phyloP scores from a whole-genome alignment of 2,329 filamentous ascomycete species.

The Alternaria solani region DNA sequence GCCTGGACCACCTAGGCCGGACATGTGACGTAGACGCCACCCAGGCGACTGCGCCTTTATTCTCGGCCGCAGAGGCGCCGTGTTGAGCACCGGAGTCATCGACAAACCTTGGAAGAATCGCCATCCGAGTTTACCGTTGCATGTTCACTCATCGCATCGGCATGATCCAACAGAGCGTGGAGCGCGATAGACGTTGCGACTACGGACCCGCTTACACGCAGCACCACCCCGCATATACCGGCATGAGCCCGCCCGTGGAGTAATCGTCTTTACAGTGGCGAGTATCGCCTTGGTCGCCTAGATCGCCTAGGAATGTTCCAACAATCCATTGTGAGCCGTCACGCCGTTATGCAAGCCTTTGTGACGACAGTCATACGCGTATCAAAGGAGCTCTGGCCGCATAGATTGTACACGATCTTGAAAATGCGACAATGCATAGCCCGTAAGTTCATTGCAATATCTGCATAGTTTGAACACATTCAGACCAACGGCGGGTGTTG shows the following conservation, averaged over 20 bases:
- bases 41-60: conserved; percentile 14
- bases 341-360: neutral
- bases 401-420: neutral
- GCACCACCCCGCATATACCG: conserved; percentile 9
- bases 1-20: conserved; percentile 10
- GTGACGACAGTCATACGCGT: neutral
- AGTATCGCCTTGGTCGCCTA: conserved; percentile 6
- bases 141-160: neutral
- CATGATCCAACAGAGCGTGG: neutral
- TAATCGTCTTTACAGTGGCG: conserved; percentile 18
- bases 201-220: conserved; percentile 23
- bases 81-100: no score
- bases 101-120: neutral
- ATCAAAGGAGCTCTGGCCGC: neutral
- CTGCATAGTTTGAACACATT: neutral
- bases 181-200: conserved; percentile 17
- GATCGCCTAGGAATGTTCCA: neutral
- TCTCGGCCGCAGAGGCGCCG: no score
- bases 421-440: neutral
- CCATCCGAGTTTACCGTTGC: neutral
- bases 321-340: conserved; percentile 1
- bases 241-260: neutral
- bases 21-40: conserved; percentile 17
- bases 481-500: neutral
- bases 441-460: neutral